Percentiles rank a stretch among this genome's conserved stretches.
Conservation (phyloP, 2,329 filamentous ascomycete genomes). For the Amauroascus niger region DNA sequence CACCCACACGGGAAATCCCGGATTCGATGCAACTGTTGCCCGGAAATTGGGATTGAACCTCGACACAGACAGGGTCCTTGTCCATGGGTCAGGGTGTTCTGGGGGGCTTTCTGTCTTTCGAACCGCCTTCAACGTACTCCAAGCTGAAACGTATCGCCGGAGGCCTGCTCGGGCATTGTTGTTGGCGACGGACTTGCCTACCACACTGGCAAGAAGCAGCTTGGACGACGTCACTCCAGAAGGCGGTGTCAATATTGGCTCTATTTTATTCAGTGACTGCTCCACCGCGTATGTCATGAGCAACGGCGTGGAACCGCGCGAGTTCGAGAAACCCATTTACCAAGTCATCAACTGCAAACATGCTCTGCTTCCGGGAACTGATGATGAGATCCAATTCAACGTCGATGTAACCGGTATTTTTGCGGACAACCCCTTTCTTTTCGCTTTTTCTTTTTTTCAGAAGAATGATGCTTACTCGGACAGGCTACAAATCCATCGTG, state of each 20-base stretch:
- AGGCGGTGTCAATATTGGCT: not conserved
- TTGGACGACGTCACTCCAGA: constrained; percentile 2
- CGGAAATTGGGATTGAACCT: not conserved
- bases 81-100: constrained; percentile 3
- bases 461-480: not conserved
- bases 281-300: constrained; percentile 3
- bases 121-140: constrained; percentile 1
- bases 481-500: constrained; percentile 5
- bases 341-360: constrained; percentile 1
- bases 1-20: constrained; percentile 6
- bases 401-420: not conserved
- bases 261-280: constrained; percentile 3
- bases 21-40: not conserved
- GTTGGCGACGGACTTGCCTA: not conserved
- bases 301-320: not conserved
- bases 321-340: constrained; percentile 4
- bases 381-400: constrained; percentile 4
- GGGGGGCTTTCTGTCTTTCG: constrained; percentile 1
- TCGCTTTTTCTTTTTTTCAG: no score
- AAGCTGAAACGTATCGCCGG: not conserved
- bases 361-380: constrained; percentile 3
- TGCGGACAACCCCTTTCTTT: not conserved
- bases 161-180: not conserved
- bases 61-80: not conserved
- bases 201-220: constrained; percentile 3